Evolutionary conservation across 2,329 filamentous ascomycete species (phyloP), one percentile per base, ranked within the genome.

Genomic region (Orbilia ellipsospora): DNA sequence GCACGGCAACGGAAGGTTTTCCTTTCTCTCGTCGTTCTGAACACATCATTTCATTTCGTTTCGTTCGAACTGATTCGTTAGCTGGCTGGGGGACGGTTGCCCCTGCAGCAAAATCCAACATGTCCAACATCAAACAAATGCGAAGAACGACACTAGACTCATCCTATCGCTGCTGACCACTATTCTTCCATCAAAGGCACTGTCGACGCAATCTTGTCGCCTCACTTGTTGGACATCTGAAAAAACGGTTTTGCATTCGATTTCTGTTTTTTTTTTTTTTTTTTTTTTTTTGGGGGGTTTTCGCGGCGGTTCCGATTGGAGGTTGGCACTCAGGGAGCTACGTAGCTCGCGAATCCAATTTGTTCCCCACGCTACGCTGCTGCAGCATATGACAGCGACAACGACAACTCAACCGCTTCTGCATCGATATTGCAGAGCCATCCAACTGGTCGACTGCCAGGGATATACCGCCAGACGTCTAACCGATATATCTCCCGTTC

Each of bases 91-190:
- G 44, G 5, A 36, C 20, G 55, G 28, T 18, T 67, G 59, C 51
- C 66, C 66, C 66, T 70, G 66, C 66, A 70, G 66, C 50, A 28
- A 68, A 18, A 45, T 59, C 66, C 56, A 70, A 70, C 66, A 63
- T 54, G 20, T 36, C 65, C 65, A 68, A 59, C 55, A 28, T 36
- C 55, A 18, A 18, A 31, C 13, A 16, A 42, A 31, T 42, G 40
- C 18, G 18, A 54, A 28, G 18, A 42, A 10, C 23, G 23, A 23
- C 23, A 23, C 31, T 10, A 36, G 31, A 36, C 31, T 36, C 31
- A 36, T 36, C 31, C 2, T 36, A 36, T 36, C 10, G 31, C 10
- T 36, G 31, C 10, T 36, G 31, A 36, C 31, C 10, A 36, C 8
- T 36, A 36, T 36, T 36, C 31, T 36, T 36, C 31, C 8, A 36